These are phyloP conservation scores for Areca catechu DNA, from an alignment of 176 grass and related monocot species.

Conservation along the genomic window DNA sequence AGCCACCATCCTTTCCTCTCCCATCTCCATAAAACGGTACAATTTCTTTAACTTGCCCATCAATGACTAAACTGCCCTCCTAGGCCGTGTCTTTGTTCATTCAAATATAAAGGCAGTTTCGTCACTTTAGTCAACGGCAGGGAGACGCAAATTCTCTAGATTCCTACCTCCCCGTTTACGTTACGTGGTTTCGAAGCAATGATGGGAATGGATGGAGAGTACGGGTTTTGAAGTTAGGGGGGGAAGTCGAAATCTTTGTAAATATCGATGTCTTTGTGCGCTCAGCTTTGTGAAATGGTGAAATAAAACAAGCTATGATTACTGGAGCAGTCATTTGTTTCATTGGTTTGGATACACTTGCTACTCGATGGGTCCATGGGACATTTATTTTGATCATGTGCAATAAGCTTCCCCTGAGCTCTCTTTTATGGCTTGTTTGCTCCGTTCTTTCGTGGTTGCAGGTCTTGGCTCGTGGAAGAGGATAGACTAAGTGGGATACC, in stretches of 20 bases:
- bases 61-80: conserved; percentile 16
- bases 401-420: not conserved
- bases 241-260: conserved; percentile 13
- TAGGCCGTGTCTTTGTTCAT: not conserved
- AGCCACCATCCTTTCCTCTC: not conserved
- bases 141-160: no score
- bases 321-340: not conserved
- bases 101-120: conserved; percentile 8
- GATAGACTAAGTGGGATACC: conserved; percentile 33
- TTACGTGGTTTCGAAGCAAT: no score
- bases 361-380: not conserved
- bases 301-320: not conserved
- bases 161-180: no score
- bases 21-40: not conserved
- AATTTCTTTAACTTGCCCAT: not conserved
- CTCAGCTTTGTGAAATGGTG: not conserved
- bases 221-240: conserved; percentile 7
- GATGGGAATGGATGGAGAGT: no score
- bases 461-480: conserved; percentile 17
- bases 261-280: not conserved
- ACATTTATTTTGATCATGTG: conserved; percentile 1
- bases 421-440: conserved; percentile 9
- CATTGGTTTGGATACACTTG: not conserved
- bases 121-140: conserved; percentile 8
- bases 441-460: conserved; percentile 22